A percentile compares a stretch with the other conserved stretches of the same genome.
Evolutionary conservation across 495 filamentous ascomycete genomes (phyloP).

Genomic region (Daldinia concentrica): DNA sequence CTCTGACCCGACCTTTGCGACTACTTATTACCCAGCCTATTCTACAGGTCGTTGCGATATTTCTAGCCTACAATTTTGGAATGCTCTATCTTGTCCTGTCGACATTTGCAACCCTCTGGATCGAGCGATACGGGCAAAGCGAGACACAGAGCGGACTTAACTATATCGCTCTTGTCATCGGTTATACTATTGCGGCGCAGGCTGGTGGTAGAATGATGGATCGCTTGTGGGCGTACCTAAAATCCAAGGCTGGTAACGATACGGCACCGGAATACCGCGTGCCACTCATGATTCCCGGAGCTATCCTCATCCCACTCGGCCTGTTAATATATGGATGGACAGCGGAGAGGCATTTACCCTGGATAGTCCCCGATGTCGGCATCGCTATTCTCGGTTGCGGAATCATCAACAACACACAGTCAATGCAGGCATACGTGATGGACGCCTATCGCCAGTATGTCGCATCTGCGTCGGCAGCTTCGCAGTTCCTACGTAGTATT

Average conservation of each 20-base stretch:
- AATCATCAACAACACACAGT: constrained; percentile 23
- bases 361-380: constrained; percentile 54
- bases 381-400: constrained; percentile 31
- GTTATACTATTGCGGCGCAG: constrained; percentile 56
- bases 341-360: constrained; percentile 44
- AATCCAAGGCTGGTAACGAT: constrained; percentile 13
- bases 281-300: constrained; percentile 41
- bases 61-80: constrained; percentile 54
- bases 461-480: constrained; percentile 72
- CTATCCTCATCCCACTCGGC: constrained; percentile 31
- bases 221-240: constrained; percentile 37
- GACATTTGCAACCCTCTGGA: constrained; percentile 59
- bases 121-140: constrained; percentile 48
- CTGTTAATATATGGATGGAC: constrained; percentile 56
- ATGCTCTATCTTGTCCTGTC: constrained; percentile 61
- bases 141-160: constrained; percentile 51
- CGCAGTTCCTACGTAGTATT: constrained; percentile 69
- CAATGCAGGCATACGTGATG: constrained; percentile 65
- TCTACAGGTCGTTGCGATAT: constrained; percentile 54
- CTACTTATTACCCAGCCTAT: constrained; percentile 63
- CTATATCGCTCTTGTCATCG: constrained; percentile 64
- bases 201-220: constrained; percentile 51
- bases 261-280: constrained; percentile 40
- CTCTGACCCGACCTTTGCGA: constrained; percentile 59
- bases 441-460: constrained; percentile 77